Conservation (phyloP, 345 rosid species). For the Nephelium lappaceum region DNA sequence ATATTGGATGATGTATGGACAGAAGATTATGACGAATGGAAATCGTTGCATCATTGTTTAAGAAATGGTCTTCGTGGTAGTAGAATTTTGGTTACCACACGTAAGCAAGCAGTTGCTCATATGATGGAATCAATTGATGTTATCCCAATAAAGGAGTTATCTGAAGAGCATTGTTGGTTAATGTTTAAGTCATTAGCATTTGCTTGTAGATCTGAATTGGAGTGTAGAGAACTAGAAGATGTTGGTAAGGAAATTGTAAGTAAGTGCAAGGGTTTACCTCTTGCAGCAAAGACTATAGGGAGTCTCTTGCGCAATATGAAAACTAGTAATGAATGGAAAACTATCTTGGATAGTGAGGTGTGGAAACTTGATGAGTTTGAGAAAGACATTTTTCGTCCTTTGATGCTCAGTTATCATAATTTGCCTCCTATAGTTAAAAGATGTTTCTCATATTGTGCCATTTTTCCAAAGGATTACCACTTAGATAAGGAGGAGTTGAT, state of each 20-base stretch:
- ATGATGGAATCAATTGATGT: no score
- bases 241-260: background rate
- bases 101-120: no score
- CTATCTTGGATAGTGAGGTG: background rate
- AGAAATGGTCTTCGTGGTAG: no score
- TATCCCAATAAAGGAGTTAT: background rate
- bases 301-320: background rate
- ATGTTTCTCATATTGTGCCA: background rate
- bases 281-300: background rate
- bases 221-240: background rate
- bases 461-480: background rate
- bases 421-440: background rate
- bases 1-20: no score
- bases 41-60: no score
- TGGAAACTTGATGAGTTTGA: background rate
- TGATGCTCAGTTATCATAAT: background rate
- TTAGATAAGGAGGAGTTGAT: no score
- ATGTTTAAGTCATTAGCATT: background rate
- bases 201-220: background rate
- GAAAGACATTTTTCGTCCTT: background rate
- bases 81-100: no score
- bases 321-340: background rate
- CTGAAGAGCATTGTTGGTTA: background rate
- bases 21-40: no score
- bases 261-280: background rate